Conservation (phyloP, 2,329 filamentous ascomycete genomes). For the Microsporum audouinii region DNA sequence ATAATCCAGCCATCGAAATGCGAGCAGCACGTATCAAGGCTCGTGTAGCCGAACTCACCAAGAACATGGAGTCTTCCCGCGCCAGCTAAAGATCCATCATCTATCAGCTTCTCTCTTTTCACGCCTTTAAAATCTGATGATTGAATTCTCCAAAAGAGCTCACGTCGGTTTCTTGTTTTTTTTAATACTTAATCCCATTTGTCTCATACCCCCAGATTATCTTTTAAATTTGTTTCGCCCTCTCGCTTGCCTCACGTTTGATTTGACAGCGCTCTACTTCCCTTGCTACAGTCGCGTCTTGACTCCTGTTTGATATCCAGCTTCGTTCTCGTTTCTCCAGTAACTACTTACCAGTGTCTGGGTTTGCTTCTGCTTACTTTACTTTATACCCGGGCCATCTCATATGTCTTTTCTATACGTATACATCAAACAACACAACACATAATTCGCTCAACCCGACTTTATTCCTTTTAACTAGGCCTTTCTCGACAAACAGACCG, state of each 20-base stretch:
- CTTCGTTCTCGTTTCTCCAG: too few species aligned
- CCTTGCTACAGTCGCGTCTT: neutral
- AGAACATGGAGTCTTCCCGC: constrained; percentile 57
- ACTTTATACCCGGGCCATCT: neutral
- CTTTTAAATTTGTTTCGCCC: neutral
- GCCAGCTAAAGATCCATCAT: neutral
- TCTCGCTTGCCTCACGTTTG: neutral
- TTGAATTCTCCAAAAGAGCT: neutral
- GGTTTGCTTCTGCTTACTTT: neutral
- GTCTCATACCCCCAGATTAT: constrained; percentile 2
- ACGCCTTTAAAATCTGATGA: neutral
- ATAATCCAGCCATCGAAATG: constrained; percentile 68
- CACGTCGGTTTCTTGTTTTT: neutral
- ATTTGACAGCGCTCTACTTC: neutral
- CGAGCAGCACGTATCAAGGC: constrained; percentile 96
- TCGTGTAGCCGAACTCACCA: constrained; percentile 84
- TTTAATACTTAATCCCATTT: neutral
- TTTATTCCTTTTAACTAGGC: too few species aligned
- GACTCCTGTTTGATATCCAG: too few species aligned
- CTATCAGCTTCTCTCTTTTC: neutral
- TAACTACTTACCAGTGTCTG: too few species aligned
- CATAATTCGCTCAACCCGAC: too few species aligned
- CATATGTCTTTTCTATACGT: neutral
- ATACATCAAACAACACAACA: too few species aligned
- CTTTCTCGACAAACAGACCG: neutral